A percentile compares a stretch with the other conserved stretches of the same genome.
Evolutionary conservation across 2,329 filamentous ascomycete genomes (phyloP).

Genomic region (Talaromyces marneffei): DNA sequence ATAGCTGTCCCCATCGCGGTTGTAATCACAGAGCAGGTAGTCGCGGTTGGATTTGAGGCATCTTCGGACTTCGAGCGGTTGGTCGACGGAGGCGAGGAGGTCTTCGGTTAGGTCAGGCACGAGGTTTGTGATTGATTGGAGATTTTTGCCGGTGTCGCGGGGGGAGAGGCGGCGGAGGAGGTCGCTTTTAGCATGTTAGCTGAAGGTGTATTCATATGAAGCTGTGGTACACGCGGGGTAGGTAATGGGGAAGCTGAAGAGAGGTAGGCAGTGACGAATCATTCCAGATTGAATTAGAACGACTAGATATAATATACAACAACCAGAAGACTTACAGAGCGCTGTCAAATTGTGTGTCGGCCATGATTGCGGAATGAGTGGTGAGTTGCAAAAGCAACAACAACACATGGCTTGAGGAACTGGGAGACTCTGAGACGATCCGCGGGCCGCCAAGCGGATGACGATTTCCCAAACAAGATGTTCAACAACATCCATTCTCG

Average conservation of each 20-base stretch:
- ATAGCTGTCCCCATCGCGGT: constrained; percentile 96
- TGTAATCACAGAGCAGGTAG: constrained; percentile 98
- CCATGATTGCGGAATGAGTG: constrained; percentile 28
- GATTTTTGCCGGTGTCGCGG: constrained; percentile 81
- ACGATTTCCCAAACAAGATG: not conserved
- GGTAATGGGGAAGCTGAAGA: not conserved
- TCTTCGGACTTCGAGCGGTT: constrained; percentile 78
- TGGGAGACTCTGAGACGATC: constrained; percentile 14
- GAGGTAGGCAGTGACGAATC: not conserved
- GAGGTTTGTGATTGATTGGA: constrained; percentile 80
- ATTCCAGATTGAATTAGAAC: not conserved
- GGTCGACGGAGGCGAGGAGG: constrained; percentile 94
- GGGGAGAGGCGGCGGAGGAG: constrained; percentile 97
- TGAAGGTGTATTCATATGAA: not conserved
- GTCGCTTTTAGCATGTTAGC: constrained; percentile 55
- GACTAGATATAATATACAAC: not conserved
- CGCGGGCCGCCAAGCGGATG: not conserved
- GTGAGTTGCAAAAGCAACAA: constrained; percentile 11
- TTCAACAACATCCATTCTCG: not conserved
- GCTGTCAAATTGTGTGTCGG: constrained; percentile 47
- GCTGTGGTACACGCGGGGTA: not conserved
- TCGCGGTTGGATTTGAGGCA: constrained; percentile 87
- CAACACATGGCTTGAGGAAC: not conserved
- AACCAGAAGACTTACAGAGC: constrained; percentile 39
- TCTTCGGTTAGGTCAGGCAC: constrained; percentile 93